Base-by-base conservation (phyloP, 1,284 basidiomycete genomes). In the Athelia psychrophila region DNA sequence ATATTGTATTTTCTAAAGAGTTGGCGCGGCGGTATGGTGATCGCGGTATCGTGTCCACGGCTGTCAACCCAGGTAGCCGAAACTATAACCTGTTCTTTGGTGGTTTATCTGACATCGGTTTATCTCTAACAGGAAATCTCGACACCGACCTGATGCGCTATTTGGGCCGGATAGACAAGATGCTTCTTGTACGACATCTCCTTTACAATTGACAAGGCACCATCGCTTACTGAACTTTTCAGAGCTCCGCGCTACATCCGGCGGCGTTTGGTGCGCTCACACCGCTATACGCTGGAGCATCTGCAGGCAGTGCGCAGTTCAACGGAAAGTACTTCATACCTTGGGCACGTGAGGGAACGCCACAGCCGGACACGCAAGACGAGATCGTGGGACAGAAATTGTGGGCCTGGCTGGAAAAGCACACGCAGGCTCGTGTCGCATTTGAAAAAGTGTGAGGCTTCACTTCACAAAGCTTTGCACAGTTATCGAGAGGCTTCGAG, bases 31-130 rank as follows among this genome's bases (percentile, higher is more conserved):
- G 76, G 52, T 80, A 83, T 56, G 76, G 70, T 0, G 72, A 75
- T 15, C 63, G 80, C 51, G 78, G 77, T 16, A 72, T 84, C 27
- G 69, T 83, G 3, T 79, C 76, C 1, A 72, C 67, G 0, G 73
- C 78, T 2, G 56, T 79, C 1, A 74, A 83, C 54, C 78, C 79
- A 2, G 77, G 77, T 58, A 57, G 53, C 52, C 45, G 57, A 22
- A 19, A 23, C 10, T 46, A 20, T 23, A n/a, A 6, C 13, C 27
- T 6, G 5, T 30, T 5, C 13, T 13, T 30, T 13, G 13, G 13
- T 13, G 27, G 6, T 5, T 30, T 13, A 30, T 30, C 27, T 30
- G 27, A 30, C 6, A 30, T 23, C 24, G 25, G 8, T 46, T 22
- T 22, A 15, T 44, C 10, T 13, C 22, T 30, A 13, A 23, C 25